Percentiles rank a stretch among this genome's conserved stretches.
Conservation (phyloP, 305 asterid genomes). For the Salvia sclarea region DNA sequence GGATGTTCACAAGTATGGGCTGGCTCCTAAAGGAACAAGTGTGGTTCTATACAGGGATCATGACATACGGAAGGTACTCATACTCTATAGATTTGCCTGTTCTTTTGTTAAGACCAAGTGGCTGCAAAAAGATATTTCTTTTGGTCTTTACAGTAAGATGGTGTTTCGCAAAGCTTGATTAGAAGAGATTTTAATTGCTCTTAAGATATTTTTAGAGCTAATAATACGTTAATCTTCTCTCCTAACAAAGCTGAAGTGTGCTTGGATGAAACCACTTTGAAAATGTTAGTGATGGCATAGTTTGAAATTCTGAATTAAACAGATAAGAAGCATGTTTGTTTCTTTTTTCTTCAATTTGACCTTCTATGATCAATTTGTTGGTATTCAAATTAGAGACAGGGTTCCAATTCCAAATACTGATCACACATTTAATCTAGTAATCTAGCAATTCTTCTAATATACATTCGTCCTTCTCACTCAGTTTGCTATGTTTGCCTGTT, state of each 20-base stretch:
- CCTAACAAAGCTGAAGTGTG: not conserved
- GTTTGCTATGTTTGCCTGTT: not conserved
- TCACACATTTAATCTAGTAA: not conserved
- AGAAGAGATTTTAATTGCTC: not conserved
- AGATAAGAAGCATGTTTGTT: not conserved
- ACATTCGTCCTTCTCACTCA: not conserved
- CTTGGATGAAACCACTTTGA: not conserved
- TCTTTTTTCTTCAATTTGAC: not conserved
- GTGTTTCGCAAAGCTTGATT: not conserved
- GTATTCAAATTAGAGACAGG: not conserved
- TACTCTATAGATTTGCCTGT: conserved; percentile 5
- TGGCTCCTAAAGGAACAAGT: conserved; percentile 99
- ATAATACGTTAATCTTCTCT: not conserved
- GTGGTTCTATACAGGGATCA: conserved; percentile 84
- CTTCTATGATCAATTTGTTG: not conserved
- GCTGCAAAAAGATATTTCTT: not conserved
- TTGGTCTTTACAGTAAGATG: not conserved
- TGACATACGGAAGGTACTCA: conserved; percentile 88
- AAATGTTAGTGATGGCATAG: not conserved
- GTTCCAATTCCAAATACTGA: not conserved
- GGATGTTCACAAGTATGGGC: conserved; percentile 97
- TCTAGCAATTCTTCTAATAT: not conserved
- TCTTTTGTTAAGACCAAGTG: conserved; percentile 2
- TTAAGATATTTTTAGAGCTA: not conserved
- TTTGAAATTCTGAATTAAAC: not conserved